Evolutionary conservation across 306 rosid genomes (phyloP), one percentile per base, ranked within the genome.

Genomic region (Lithocarpus polystachyus): DNA sequence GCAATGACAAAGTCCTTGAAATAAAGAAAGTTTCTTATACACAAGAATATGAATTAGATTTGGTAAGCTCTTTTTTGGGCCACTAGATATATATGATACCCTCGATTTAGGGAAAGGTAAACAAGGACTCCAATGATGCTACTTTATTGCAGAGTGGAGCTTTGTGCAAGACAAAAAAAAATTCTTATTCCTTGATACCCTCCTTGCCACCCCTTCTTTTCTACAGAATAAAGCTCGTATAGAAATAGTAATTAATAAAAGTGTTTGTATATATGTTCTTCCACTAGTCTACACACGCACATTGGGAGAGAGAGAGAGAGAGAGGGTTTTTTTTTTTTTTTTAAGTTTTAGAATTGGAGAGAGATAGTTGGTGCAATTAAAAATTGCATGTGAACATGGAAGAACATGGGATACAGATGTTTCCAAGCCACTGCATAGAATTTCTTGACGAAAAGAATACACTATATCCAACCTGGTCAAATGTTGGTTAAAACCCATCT

Each of bases 101-200:
- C 73, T 72, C 43, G 56, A 75, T 72, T 56, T 28, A 62, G 65
- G 80, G 70, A 86, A 88, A 84, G 88, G 78, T 79, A 83, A 81
- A 85, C 80, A 33, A 77, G 56, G 77, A 74, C 71, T 74, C 51
- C 80, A 87, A 73, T 84, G 75, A 72, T 80, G 82, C 71, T 74
- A 71, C 84, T 88, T 80, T 81, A 80, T 77, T 22, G 73, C 72
- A 35, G 77, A 79, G 91, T 85, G 94, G 89, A 82, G 75, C 79
- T 80, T 77, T 74, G 71, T 52, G 76, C 80, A 55, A 61, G 26
- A 60, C 19, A 54, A 65, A 73, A 74, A 81, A 75, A 85, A 87
- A 89, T 87, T 90, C 87, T 86, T 86, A 90, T 92, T 92, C 97
- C 77, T 88, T 81, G 91, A 86, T 87, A 56, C 88, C 85, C 86